Evolutionary conservation across 2,329 filamentous ascomycete genomes (phyloP).

Genomic region (Sporothrix dimorphospora): DNA sequence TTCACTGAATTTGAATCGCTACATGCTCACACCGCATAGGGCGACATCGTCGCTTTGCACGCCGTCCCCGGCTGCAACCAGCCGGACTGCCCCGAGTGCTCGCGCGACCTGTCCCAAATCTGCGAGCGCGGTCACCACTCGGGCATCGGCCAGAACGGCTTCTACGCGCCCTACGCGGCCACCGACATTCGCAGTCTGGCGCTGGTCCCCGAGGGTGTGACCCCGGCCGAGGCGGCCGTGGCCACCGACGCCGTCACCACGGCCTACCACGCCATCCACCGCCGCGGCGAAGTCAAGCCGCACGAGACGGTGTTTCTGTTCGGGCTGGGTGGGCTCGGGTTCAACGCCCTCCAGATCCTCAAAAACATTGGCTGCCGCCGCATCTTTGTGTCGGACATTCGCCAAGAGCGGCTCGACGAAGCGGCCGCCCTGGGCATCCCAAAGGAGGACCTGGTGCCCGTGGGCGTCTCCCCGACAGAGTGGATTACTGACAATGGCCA

Average conservation of each 20-base stretch:
- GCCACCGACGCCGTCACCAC: conserved; percentile 22
- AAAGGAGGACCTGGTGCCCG: neutral
- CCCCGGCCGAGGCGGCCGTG: conserved; percentile 17
- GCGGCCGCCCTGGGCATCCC: conserved; percentile 22
- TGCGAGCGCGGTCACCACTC: conserved; percentile 25
- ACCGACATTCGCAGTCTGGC: conserved; percentile 10
- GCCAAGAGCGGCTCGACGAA: conserved; percentile 23
- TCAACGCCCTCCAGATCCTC: conserved; percentile 18
- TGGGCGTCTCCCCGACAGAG: neutral
- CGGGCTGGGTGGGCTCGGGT: conserved; percentile 18
- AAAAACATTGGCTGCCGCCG: conserved; percentile 12
- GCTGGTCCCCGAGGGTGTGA: conserved; percentile 12
- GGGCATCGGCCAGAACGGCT: conserved; percentile 24
- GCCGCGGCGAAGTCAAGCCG: conserved; percentile 21
- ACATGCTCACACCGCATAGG: neutral
- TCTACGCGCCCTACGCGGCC: conserved; percentile 21
- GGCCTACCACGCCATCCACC: conserved; percentile 23
- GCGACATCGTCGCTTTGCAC: conserved; percentile 18
- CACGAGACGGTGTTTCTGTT: conserved; percentile 22
- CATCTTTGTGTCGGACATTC: conserved; percentile 21
- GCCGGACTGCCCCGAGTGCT: conserved; percentile 22
- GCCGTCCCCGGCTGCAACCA: conserved; percentile 19
- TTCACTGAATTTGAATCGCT: neutral
- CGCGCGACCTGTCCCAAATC: conserved; percentile 22
- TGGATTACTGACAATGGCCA: neutral